Percentiles rank a stretch among this genome's conserved stretches.
phyloP scores from a whole-genome alignment of 805 yeast species.

The Scheffersomyces ergatensis region DNA sequence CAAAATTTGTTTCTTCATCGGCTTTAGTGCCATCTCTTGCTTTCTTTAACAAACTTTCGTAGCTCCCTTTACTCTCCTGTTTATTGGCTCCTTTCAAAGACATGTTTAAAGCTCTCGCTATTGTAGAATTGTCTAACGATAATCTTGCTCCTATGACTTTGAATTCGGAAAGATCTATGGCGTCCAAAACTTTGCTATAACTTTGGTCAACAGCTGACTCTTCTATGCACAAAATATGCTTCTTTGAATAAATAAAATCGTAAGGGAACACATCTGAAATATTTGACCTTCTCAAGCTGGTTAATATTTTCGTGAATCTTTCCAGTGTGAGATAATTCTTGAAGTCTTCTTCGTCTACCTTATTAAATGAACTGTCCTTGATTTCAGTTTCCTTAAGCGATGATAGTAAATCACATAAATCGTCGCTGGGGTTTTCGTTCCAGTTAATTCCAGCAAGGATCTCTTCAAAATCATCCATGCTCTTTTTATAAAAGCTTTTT shows the following conservation, averaged over 20 bases:
- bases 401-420: slow-evolving; percentile 8
- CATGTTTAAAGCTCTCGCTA: slow-evolving; percentile 12
- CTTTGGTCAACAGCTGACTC: slow-evolving; percentile 17
- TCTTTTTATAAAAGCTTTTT: slow-evolving; percentile 1
- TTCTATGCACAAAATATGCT: slow-evolving; percentile 30
- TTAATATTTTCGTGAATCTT: slow-evolving; percentile 1
- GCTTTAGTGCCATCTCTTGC: slow-evolving; percentile 7
- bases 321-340: slow-evolving; percentile 1
- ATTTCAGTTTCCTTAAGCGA: slow-evolving; percentile 5
- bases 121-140: slow-evolving; percentile 10
- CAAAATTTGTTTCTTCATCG: slow-evolving; percentile 5
- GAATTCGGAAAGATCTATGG: slow-evolving; percentile 19
- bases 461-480: slow-evolving; percentile 1
- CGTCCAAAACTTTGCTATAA: slow-evolving; percentile 21
- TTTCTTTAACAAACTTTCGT: slow-evolving; percentile 14
- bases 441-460: slow-evolving; percentile 4
- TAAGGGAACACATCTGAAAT: slow-evolving; percentile 21
- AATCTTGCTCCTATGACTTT: slow-evolving; percentile 27
- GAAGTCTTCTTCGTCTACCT: not conserved
- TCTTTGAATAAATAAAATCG: slow-evolving; percentile 25
- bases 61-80: slow-evolving; percentile 3
- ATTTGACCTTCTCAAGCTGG: slow-evolving; percentile 2
- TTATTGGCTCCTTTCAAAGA: not conserved
- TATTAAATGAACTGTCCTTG: not conserved
- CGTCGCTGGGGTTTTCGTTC: slow-evolving; percentile 10